Percentiles rank a stretch among this genome's conserved stretches.
Conservation (phyloP, 495 filamentous ascomycete species). For the Aspergillus avenaceus region DNA sequence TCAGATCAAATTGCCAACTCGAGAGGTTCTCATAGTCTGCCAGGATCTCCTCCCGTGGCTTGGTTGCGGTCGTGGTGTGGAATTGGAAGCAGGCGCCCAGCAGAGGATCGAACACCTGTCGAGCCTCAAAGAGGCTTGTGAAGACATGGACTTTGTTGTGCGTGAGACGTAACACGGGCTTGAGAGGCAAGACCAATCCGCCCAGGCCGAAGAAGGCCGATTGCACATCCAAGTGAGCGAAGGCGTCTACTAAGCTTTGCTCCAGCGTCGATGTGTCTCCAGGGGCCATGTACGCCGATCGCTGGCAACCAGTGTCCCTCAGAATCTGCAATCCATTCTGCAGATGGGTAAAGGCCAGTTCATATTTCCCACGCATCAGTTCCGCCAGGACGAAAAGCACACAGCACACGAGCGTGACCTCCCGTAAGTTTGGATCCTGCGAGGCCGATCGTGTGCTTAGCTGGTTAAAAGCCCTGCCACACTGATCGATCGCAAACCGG, state of each 20-base stretch:
- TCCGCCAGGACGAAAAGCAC: conserved; percentile 20
- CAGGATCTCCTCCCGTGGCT: no score
- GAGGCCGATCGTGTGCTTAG: conserved; percentile 13
- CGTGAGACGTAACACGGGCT: background rate
- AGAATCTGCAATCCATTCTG: conserved; percentile 13
- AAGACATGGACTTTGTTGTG: background rate
- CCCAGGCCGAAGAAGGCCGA: conserved; percentile 4
- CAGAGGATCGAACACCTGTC: background rate
- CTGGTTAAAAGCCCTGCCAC: conserved; percentile 7
- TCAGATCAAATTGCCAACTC: background rate
- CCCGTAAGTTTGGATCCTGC: conserved; percentile 15
- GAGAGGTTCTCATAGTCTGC: background rate
- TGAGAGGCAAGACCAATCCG: background rate
- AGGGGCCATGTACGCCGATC: no score
- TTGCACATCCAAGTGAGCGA: conserved; percentile 5
- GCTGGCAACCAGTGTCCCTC: no score
- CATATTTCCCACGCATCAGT: conserved; percentile 17
- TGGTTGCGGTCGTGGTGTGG: background rate
- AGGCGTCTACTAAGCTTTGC: background rate
- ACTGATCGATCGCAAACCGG: conserved; percentile 20
- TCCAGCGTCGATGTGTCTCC: background rate
- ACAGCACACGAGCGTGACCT: conserved; percentile 18
- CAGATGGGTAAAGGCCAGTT: conserved; percentile 15
- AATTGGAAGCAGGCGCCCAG: background rate
- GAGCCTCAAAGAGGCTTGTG: background rate